These are phyloP conservation scores for Quercus cerris DNA, from an alignment of 306 rosid genomes.

Conservation along the genomic window DNA sequence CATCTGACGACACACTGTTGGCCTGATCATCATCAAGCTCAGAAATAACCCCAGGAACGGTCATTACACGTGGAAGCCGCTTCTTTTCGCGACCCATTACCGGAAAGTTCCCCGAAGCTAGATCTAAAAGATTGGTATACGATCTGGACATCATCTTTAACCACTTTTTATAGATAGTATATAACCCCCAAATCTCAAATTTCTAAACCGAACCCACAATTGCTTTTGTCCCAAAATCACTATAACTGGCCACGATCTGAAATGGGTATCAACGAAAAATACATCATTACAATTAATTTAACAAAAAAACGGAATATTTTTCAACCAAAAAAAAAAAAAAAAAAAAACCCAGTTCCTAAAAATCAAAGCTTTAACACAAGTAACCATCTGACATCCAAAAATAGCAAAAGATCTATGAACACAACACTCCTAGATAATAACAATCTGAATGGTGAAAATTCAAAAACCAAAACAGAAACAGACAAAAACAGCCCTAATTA, in stretches of 20 bases:
- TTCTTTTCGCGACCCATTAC: conserved; percentile 51
- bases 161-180: neutral
- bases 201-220: conserved; percentile 20
- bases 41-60: conserved; percentile 54
- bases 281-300: conserved; percentile 10
- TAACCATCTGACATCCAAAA: conserved; percentile 17
- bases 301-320: neutral
- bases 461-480: neutral
- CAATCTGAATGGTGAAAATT: neutral
- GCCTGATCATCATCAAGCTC: conserved; percentile 66
- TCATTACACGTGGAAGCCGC: conserved; percentile 56
- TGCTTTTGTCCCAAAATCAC: conserved; percentile 22
- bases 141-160: conserved; percentile 58
- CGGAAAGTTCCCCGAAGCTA: conserved; percentile 62
- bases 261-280: conserved; percentile 8
- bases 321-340: neutral
- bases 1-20: conserved; percentile 55
- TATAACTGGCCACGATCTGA: conserved; percentile 33
- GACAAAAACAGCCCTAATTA: neutral
- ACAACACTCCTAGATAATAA: neutral
- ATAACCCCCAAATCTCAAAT: conserved; percentile 22
- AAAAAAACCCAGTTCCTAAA: conserved; percentile 2
- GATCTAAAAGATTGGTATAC: conserved; percentile 61
- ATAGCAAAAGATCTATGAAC: conserved; percentile 1
- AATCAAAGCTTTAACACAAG: conserved; percentile 13